Evolutionary conservation across 164 flowering plant genomes (phyloP), one percentile per base, ranked within the genome.

Genomic region (Stephania japonica): DNA sequence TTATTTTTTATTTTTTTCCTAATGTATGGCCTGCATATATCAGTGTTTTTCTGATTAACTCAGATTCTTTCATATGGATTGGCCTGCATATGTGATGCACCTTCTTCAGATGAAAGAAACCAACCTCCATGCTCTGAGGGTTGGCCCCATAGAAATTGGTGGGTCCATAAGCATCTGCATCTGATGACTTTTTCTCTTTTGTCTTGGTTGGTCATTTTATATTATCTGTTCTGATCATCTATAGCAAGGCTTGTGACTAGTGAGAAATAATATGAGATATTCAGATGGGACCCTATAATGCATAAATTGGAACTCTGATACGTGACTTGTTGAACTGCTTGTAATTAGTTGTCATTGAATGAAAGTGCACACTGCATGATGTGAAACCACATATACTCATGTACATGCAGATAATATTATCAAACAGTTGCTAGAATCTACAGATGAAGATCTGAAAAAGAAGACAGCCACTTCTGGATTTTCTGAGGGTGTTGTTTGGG

Each of bases 11-110:
- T 27, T 27, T 27, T 27, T 1, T 85, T 85, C 87, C 86, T 84
- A 83, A 86, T 80, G 73, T 82, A 86, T 80, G 87, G 86, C 83
- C 85, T 87, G 81, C 83, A 77, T 74, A 47, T 75, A 69, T 72
- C 62, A 24, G 63, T 59, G 25, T 59, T 62, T 73, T 64, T 75
- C 75, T 73, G 76, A 65, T 75, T 79, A 67, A 32, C 68, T 83
- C 73, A 75, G 82, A 85, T 86, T 85, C 89, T 79, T 80, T 73
- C 70, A 64, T 10, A 25, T 64, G 6, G 41, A 26, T 47, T 44
- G 4, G 38, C 56, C 56, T 11, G 24, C 32, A 72, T 64, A 59
- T 41, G 41, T 26, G 32, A 38, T 2, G n/a, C 26, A 41, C 32
- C 23, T 56, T 23, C 23, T 56, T 73, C 24, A 59, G 63, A 56